Conservation (phyloP, 2,329 filamentous ascomycete genomes). For the Ophiocordyceps camponoti-leonardi region DNA sequence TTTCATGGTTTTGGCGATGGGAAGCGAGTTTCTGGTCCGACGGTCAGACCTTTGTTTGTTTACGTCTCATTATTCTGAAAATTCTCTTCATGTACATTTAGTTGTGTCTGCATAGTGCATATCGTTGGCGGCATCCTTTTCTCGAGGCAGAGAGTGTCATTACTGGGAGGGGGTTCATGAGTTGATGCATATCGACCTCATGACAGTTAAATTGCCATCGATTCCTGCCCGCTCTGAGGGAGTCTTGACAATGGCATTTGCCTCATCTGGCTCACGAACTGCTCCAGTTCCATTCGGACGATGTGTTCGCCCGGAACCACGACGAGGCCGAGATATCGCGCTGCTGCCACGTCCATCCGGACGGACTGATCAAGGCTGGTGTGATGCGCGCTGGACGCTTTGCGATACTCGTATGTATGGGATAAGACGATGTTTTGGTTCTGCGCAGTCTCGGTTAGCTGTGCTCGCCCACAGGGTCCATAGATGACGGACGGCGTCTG, state of each 20-base stretch:
- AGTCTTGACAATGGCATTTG: background rate
- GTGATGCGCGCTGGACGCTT: constrained; percentile 38
- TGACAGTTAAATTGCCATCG: background rate
- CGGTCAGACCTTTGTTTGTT: background rate
- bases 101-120: constrained; percentile 5
- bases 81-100: constrained; percentile 11
- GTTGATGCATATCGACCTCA: background rate
- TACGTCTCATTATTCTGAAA: constrained; percentile 4
- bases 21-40: background rate
- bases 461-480: background rate
- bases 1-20: background rate
- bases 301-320: constrained; percentile 81
- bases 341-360: constrained; percentile 27
- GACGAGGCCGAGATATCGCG: constrained; percentile 73
- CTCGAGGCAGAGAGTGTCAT: background rate
- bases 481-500: constrained; percentile 53
- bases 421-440: constrained; percentile 78
- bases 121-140: background rate
- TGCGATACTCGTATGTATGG: constrained; percentile 77
- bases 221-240: background rate
- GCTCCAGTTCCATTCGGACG: constrained; percentile 74
- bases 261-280: constrained; percentile 41
- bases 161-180: too few species aligned
- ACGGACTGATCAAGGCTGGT: constrained; percentile 1
- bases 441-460: constrained; percentile 24